Conservation (phyloP, 2,329 filamentous ascomycete genomes). For the Claviceps africana region DNA sequence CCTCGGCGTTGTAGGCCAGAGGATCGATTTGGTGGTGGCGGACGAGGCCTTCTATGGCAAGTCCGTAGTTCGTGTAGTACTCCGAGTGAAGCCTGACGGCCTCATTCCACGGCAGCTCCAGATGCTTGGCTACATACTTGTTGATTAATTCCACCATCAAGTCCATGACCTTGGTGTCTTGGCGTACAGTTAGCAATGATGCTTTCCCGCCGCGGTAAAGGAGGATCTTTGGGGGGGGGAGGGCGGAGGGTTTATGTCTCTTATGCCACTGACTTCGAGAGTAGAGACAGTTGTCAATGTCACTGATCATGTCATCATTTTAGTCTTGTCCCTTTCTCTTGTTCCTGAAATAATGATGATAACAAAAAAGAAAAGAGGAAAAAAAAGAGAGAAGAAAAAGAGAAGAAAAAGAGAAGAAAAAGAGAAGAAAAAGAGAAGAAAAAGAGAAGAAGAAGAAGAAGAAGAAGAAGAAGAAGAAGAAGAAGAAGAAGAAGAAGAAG, state of each 20-base stretch:
- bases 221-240: neutral
- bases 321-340: neutral
- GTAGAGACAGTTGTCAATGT: slow-evolving; percentile 98
- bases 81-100: slow-evolving; percentile 76
- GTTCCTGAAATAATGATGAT: too few relatives aligned
- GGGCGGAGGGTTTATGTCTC: too few relatives aligned
- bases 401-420: too few relatives aligned
- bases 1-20: slow-evolving; percentile 83
- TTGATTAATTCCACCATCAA: slow-evolving; percentile 77
- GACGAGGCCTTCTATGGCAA: slow-evolving; percentile 92
- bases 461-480: too few relatives aligned
- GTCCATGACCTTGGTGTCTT: slow-evolving; percentile 69
- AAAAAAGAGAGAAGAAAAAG: too few relatives aligned
- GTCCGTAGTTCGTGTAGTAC: slow-evolving; percentile 90
- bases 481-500: too few relatives aligned
- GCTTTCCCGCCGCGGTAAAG: neutral
- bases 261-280: slow-evolving; percentile 51
- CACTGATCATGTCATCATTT: slow-evolving; percentile 40
- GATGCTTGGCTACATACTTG: slow-evolving; percentile 49
- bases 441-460: too few relatives aligned
- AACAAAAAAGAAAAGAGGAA: too few relatives aligned
- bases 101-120: slow-evolving; percentile 60
- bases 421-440: neutral
- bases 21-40: slow-evolving; percentile 91
- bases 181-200: slow-evolving; percentile 1